Conservation (phyloP, 345 rosid genomes). For the Mercurialis annua region DNA sequence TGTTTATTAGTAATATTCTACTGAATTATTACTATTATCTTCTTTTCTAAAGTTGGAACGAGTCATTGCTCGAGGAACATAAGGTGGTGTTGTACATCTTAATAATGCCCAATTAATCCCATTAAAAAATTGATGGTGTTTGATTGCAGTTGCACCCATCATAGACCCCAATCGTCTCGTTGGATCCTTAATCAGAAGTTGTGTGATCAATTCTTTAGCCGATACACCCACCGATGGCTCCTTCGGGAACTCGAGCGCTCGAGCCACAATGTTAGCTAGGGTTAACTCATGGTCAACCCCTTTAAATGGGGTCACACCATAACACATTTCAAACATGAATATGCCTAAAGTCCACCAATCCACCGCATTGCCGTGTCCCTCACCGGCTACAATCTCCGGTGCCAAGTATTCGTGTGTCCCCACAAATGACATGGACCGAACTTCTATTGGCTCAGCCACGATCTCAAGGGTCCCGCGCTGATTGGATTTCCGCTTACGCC, state of each 20-base stretch:
- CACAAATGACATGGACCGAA: constrained; percentile 60
- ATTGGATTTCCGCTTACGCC: constrained; percentile 27
- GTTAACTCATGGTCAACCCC: constrained; percentile 56
- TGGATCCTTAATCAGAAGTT: constrained; percentile 52
- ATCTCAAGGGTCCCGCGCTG: constrained; percentile 38
- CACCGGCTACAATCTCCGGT: constrained; percentile 60
- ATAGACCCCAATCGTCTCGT: constrained; percentile 49
- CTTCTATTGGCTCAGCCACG: constrained; percentile 56
- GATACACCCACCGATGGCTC: constrained; percentile 40
- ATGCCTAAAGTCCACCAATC: constrained; percentile 75
- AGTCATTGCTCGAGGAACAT: constrained; percentile 27
- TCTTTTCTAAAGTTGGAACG: constrained; percentile 8
- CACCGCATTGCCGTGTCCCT: constrained; percentile 66
- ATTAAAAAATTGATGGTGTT: constrained; percentile 46
- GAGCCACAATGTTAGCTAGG: constrained; percentile 56
- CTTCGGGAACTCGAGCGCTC: constrained; percentile 62
- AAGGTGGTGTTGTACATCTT: constrained; percentile 54
- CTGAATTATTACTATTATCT: constrained; percentile 23
- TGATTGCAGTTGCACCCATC: constrained; percentile 52
- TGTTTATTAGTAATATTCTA: constrained; percentile 38
- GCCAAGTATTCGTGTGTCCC: constrained; percentile 71
- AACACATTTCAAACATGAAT: constrained; percentile 54
- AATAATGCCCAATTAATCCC: constrained; percentile 63
- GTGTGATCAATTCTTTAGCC: constrained; percentile 53
- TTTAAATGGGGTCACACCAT: constrained; percentile 54